Base-by-base conservation (phyloP, 177 flowering plant genomes). In the Vitis hybrid region DNA sequence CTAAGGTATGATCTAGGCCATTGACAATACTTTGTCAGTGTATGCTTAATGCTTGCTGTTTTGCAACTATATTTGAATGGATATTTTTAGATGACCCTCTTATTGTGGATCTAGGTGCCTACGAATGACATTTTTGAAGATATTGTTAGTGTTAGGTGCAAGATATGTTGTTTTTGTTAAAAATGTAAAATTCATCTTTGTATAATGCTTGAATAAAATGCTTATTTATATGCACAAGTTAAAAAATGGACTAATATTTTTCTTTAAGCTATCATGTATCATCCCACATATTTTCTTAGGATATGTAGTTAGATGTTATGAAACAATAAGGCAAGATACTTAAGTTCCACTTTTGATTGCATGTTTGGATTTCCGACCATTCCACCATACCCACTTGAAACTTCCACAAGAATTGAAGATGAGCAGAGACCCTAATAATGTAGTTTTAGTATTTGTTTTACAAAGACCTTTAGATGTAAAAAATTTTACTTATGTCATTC, bases 201-300 rank as follows among this genome's bases (percentile, higher is more conserved):
- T 3, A 52, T n/a, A n/a, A 9, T 31, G 10, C 28, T 62, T 19
- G 11, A 56, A 38, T 66, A 53, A 64, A 31, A 47, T 68, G 22
- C 70, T 53, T 76, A 91, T 94, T 79, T 92, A 95, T 67, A 92
- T 92, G 81, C 95, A 92, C 71, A 82, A 76, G 72, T 73, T 79
- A 59, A 92, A 76, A 62, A 85, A 81, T 64, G 92, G 89, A 67
- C 84, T 76, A 50, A 90, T 87, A 76, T 90, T 94, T 79, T 89
- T 92, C 84, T 92, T 92, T 64, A 92, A 64, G 73, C 75, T 80
- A 75, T 92, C 95, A 66, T 94, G 86, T 67, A 90, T 89, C 86
- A 85, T 84, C 57, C 97, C 97, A 81, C 88, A 90, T 70, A 89
- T 81, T 77, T 88, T 92, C 79, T 92, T 95, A 19, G 90, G 88